Percentiles rank a stretch among this genome's conserved stretches.
Evolutionary conservation across 2,329 filamentous ascomycete genomes (phyloP).

Genomic region (Talaromyces verruculosus): DNA sequence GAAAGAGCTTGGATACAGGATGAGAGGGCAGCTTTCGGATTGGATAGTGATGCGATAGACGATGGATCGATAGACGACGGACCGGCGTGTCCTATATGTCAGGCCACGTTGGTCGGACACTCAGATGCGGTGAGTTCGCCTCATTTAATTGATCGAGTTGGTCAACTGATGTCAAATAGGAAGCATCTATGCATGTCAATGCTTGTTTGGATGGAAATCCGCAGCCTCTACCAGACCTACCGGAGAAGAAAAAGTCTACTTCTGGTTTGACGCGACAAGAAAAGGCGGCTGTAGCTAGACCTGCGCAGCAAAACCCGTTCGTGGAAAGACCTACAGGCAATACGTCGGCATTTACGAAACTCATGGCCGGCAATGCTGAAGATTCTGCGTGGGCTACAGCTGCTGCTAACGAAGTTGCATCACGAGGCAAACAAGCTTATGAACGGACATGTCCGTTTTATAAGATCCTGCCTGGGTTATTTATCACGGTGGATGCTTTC

Average conservation of each 20-base stretch:
- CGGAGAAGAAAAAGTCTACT: conserved; percentile 26
- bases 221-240: conserved; percentile 56
- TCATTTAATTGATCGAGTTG: not conserved
- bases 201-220: conserved; percentile 83
- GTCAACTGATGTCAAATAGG: conserved; percentile 49
- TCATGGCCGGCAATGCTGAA: conserved; percentile 92
- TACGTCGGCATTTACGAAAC: conserved; percentile 79
- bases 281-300: conserved; percentile 68
- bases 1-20: conserved; percentile 62
- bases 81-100: conserved; percentile 74
- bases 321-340: conserved; percentile 45
- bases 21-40: conserved; percentile 36
- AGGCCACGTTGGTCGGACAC: conserved; percentile 60
- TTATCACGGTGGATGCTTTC: conserved; percentile 93
- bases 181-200: conserved; percentile 84
- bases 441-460: conserved; percentile 95
- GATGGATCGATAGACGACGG: conserved; percentile 32
- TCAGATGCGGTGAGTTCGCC: conserved; percentile 43
- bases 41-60: conserved; percentile 22
- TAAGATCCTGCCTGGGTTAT: conserved; percentile 93
- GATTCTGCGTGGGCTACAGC: conserved; percentile 86
- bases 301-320: conserved; percentile 80
- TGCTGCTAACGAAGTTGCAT: conserved; percentile 72
- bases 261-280: conserved; percentile 58
- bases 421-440: conserved; percentile 81